phyloP scores from a whole-genome alignment of 441 rosid genomes.

The Populus hybrid region DNA sequence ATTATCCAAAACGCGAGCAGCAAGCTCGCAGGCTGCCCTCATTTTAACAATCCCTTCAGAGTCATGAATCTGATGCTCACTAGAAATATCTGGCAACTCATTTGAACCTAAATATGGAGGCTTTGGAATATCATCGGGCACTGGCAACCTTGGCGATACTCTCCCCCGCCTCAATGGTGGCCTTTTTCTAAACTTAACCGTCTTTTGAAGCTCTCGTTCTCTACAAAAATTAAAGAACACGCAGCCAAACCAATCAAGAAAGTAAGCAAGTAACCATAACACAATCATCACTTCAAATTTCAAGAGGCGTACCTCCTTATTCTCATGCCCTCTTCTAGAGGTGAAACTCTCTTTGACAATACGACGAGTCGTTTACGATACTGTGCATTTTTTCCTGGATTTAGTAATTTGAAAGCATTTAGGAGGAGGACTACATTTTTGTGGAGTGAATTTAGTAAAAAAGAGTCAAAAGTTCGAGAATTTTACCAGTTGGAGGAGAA shows the following conservation, averaged over 20 bases:
- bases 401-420: neutral
- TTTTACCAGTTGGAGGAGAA: constrained; percentile 43
- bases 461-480: neutral
- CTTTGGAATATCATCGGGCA: constrained; percentile 75
- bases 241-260: neutral
- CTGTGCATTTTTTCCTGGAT: constrained; percentile 34
- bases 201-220: constrained; percentile 52
- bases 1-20: constrained; percentile 71
- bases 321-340: constrained; percentile 73
- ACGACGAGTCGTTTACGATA: constrained; percentile 29
- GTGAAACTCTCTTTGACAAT: constrained; percentile 54
- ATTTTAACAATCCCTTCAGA: constrained; percentile 62
- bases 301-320: constrained; percentile 42
- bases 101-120: constrained; percentile 69
- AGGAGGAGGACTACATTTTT: neutral
- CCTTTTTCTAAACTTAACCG: constrained; percentile 40
- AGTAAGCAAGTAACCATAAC: neutral
- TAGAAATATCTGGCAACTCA: constrained; percentile 60
- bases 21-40: constrained; percentile 91
- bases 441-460: neutral
- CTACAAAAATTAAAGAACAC: constrained; percentile 25
- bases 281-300: neutral
- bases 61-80: constrained; percentile 67
- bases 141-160: constrained; percentile 75
- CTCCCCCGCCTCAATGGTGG: constrained; percentile 78